These are phyloP conservation scores for Paramecium biaurelia DNA, from an alignment of 73 alveolate species.

Conservation along the genomic window DNA sequence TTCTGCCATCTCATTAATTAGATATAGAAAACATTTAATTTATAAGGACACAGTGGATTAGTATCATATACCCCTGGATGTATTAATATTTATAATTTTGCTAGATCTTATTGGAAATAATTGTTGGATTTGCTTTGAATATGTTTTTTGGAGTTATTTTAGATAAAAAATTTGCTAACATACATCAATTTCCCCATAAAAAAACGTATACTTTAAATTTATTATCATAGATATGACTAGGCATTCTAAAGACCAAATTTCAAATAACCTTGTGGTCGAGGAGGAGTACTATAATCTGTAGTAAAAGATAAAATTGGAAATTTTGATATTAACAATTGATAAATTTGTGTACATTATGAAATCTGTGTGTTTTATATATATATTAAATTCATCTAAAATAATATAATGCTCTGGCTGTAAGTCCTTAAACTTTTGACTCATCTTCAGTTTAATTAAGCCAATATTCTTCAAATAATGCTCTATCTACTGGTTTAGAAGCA, in stretches of 20 bases:
- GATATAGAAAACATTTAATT: conserved; percentile 39
- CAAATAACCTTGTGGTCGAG: conserved; percentile 29
- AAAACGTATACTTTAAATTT: neutral
- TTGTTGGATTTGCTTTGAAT: conserved; percentile 18
- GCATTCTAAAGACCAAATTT: conserved; percentile 31
- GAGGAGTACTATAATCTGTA: neutral
- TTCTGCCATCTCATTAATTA: conserved; percentile 38
- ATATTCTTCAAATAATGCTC: neutral
- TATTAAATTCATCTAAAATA: neutral
- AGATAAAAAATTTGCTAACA: neutral
- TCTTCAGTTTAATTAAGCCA: conserved; percentile 8
- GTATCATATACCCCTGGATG: conserved; percentile 11
- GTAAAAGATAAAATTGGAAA: conserved; percentile 2
- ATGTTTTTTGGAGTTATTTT: neutral
- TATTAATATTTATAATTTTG: neutral
- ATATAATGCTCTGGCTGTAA: neutral
- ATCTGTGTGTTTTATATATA: neutral
- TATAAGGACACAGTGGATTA: neutral
- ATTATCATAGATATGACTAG: neutral
- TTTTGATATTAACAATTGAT: neutral
- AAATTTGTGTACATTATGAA: neutral
- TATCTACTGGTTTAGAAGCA: neutral
- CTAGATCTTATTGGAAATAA: neutral
- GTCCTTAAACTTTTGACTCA: conserved; percentile 26
- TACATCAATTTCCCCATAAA: neutral